phyloP scores from a whole-genome alignment of 768 basidiomycete species.

The Leccinellum luteum region DNA sequence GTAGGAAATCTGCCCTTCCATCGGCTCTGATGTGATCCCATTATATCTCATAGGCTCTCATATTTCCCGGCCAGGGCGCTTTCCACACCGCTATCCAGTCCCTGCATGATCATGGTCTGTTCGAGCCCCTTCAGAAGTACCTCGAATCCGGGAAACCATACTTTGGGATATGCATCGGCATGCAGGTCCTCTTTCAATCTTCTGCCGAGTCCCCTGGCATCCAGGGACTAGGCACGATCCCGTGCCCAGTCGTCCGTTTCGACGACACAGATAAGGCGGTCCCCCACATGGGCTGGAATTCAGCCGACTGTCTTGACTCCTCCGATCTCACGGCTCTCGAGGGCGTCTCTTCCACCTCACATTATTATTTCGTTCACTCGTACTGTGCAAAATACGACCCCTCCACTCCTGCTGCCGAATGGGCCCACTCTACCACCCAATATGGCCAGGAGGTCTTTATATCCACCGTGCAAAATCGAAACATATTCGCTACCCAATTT shows the following conservation, averaged over 20 bases:
- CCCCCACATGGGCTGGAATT: conserved; percentile 99
- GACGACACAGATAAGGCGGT: conserved; percentile 74
- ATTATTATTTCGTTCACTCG: conserved; percentile 98
- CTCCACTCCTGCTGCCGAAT: conserved; percentile 57
- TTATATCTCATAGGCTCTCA: conserved; percentile 61
- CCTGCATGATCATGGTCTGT: conserved; percentile 67
- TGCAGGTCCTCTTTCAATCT: conserved; percentile 91
- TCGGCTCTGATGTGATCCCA: conserved; percentile 5
- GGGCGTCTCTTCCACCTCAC: conserved; percentile 50
- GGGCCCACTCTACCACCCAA: conserved; percentile 84
- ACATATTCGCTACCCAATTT: conserved; percentile 92
- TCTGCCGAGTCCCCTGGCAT: conserved; percentile 72
- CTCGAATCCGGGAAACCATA: conserved; percentile 88
- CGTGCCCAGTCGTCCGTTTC: conserved; percentile 77
- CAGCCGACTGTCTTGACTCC: conserved; percentile 57
- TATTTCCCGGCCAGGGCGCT: conserved; percentile 96
- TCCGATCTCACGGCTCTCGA: conserved; percentile 39
- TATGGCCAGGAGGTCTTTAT: conserved; percentile 94
- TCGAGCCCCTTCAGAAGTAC: conserved; percentile 78
- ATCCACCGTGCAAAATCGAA: conserved; percentile 76
- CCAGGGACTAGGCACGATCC: conserved; percentile 81
- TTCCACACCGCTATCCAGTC: conserved; percentile 86
- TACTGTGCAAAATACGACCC: conserved; percentile 79
- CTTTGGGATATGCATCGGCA: conserved; percentile 97
- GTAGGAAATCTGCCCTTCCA: conserved; percentile 49